Base-by-base conservation (phyloP, 768 basidiomycete species). In the Lactifluus echinatus region DNA sequence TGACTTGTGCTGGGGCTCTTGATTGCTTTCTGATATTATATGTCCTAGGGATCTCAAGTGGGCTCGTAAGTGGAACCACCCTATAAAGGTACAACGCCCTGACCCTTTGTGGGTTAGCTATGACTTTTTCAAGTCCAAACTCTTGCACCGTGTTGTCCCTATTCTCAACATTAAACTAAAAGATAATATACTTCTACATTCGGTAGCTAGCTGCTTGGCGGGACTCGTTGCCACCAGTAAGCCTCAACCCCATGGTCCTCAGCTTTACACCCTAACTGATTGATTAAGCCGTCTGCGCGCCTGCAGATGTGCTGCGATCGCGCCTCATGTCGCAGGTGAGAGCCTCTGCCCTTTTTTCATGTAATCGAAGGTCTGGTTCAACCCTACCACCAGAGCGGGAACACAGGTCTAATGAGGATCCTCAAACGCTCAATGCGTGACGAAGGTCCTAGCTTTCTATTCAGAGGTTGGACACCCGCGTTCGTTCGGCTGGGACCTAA, bases 381-480 rank as follows among this genome's bases (percentile, higher is more conserved):
- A 47, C 19, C 19, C 40, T 60, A 48, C 52, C 15, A 39, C 24
- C 49, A 88, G 85, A 77, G 83, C 15, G 75, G 74, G 40, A 74
- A 76, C 5, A 69, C 74, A 2, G 74, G 72, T 17, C 72, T 81
- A 3, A 42, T 80, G 21, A 74, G 79, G 53, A 75, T 89, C 28
- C 68, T 89, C 12, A 72, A 70, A 28, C 74, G 69, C 42, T 87
- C 88, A 4, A 70, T 89, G 34, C 78, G 77, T 39, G 76, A 84
- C 64, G 90, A 93, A 74, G 90, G 90, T 0, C 76, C 81, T 10
- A 74, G 76, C 57, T 91, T 92, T 68, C 73, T 92, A 53, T 88
- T 93, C 71, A 91, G 88, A 68, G 90, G 90, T 33, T 93, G 90
- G 90, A 87, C 87, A 17, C 90, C 90, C 2, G 87, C 90, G 8